Conservation (phyloP, 2,329 filamentous ascomycete species). For the Xylaria digitata region DNA sequence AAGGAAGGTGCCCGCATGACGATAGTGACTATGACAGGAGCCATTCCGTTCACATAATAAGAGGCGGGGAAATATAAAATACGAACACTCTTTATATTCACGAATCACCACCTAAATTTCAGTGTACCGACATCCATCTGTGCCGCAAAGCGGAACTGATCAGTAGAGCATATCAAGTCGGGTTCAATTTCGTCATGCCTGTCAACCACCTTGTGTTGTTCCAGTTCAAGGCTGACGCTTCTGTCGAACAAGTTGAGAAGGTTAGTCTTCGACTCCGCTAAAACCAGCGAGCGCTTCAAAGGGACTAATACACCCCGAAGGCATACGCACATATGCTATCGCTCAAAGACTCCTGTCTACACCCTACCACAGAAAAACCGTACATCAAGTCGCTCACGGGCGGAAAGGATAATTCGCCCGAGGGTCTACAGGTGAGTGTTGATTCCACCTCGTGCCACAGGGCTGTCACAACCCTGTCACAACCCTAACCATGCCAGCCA, state of each 20-base stretch:
- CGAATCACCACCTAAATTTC: no score
- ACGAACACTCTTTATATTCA: no score
- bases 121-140: no score
- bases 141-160: no score
- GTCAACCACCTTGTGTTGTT: slow-evolving; percentile 48
- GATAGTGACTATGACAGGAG: no score
- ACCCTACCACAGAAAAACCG: slow-evolving; percentile 66
- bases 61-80: no score
- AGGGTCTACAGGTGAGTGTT: slow-evolving; percentile 67
- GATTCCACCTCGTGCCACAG: not conserved
- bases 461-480: slow-evolving; percentile 24
- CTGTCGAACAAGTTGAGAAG: slow-evolving; percentile 31
- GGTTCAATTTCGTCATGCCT: slow-evolving; percentile 40
- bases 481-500: no score
- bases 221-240: slow-evolving; percentile 45
- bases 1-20: no score
- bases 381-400: slow-evolving; percentile 71
- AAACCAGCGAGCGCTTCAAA: no score
- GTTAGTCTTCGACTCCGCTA: no score
- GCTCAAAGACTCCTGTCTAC: slow-evolving; percentile 68
- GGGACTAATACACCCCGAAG: slow-evolving; percentile 7
- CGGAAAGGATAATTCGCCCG: slow-evolving; percentile 70
- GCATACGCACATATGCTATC: slow-evolving; percentile 60
- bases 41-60: no score
- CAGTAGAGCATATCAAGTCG: no score